Percentiles rank a stretch among this genome's conserved stretches.
Conservation (phyloP, 139 green algal species). For the Chlamydomonas sp. region DNA sequence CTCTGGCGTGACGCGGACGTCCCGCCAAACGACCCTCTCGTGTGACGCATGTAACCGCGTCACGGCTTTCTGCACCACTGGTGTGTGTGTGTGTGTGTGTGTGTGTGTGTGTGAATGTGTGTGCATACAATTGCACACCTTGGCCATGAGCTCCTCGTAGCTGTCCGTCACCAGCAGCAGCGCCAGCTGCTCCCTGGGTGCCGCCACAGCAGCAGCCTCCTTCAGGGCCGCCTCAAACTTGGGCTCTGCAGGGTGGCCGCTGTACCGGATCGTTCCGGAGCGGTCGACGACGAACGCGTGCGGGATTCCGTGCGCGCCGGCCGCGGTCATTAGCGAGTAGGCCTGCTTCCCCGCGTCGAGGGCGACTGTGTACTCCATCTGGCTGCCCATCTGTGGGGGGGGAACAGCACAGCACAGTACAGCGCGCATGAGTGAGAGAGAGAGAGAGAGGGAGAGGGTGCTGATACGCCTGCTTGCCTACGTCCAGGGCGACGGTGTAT, state of each 20-base stretch:
- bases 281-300: conserved; percentile 28
- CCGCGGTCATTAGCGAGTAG: conserved; percentile 15
- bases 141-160: conserved; percentile 26
- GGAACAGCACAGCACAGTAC: not conserved
- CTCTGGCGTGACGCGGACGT: not conserved
- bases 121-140: not conserved
- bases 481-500: not conserved
- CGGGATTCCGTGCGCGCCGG: conserved; percentile 25
- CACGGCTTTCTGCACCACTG: not conserved
- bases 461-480: not conserved
- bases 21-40: too few relatives aligned
- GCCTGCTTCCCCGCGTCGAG: not conserved
- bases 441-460: too few relatives aligned
- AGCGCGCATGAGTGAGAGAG: conserved; percentile 1
- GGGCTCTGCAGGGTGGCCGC: conserved; percentile 27
- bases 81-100: not conserved
- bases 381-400: conserved; percentile 2
- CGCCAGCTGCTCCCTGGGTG: not conserved
- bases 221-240: conserved; percentile 21
- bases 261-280: conserved; percentile 19
- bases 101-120: not conserved
- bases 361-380: conserved; percentile 14
- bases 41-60: too few relatives aligned
- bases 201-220: conserved; percentile 2
- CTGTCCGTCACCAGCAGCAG: conserved; percentile 21